Evolutionary conservation across 202 grass and related monocot species (phyloP), one percentile per base, ranked within the genome.

Genomic region (Cymbopogon flexuosus): DNA sequence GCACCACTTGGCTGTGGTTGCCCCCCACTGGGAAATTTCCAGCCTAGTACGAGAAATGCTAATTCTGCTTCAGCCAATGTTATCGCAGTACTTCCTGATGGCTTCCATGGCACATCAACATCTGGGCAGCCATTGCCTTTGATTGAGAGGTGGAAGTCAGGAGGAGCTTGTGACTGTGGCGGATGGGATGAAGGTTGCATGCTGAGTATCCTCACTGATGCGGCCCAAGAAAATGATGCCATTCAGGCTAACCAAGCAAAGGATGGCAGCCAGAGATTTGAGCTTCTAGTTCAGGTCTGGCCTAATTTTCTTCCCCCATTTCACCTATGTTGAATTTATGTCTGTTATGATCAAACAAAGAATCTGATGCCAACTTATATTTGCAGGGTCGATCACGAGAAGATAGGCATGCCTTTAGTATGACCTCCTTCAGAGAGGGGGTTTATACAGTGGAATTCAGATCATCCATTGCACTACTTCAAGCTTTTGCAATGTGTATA

Each of bases 101-200:
- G 92, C 40, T 84, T 96, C 62, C 96, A 99, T 22, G 93, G 96
- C 10, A 56, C 80, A 79, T 79, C 92, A 57, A 89, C 82, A 37
- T 85, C 80, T 24, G 89, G 87, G 39, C 84, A 82, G 30, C 90
- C 89, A 51, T 85, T 91, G 9, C 88, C 92, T 71, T 79, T 99
- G 85, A 90, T 99, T 54, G 77, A 99, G 77, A 91, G 96, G 88
- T 99, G 96, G 96, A 90, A 75, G 67, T 90, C 83, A 61, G 88
- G 90, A 82, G 92, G 96, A 65, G 60, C 75, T 39, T 99, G 96
- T 59, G 96, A 99, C 72, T 99, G 96, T 88, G 96, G 96, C 4
- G 96, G 96, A 65, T 99, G 96, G 96, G 96, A 99, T 79, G 96
- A 99, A 73, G 96, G 96, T 66, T 99, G 96, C 83, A 85, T 46